phyloP scores from a whole-genome alignment of 768 basidiomycete genomes.

The Xerocomellus dryophilus region DNA sequence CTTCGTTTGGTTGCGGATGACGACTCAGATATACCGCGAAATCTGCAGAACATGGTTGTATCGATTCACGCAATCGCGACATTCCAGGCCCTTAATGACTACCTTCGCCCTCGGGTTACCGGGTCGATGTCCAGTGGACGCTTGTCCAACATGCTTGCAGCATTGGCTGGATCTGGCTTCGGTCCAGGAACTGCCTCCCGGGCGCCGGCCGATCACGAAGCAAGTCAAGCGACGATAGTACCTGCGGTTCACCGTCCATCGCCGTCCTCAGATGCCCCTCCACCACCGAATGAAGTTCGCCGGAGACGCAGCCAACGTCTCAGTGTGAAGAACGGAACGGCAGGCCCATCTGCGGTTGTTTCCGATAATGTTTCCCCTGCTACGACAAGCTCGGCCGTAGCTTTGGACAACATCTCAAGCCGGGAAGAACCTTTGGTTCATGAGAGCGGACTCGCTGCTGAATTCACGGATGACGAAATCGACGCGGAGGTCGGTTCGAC shows the following conservation, averaged over 20 bases:
- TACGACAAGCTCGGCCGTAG: constrained; percentile 26
- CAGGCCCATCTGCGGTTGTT: constrained; percentile 12
- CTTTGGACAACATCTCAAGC: constrained; percentile 26
- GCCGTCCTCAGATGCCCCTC: constrained; percentile 34
- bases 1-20: constrained; percentile 88
- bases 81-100: constrained; percentile 95
- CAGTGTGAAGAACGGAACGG: constrained; percentile 57
- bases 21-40: constrained; percentile 83
- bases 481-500: constrained; percentile 58
- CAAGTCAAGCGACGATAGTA: constrained; percentile 30
- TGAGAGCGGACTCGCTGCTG: constrained; percentile 64
- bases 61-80: constrained; percentile 99
- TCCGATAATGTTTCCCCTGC: constrained; percentile 15
- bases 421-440: constrained; percentile 53
- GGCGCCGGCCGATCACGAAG: constrained; percentile 34
- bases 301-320: constrained; percentile 83
- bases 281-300: constrained; percentile 42
- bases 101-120: constrained; percentile 85
- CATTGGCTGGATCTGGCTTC: constrained; percentile 76
- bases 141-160: constrained; percentile 87
- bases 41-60: constrained; percentile 85
- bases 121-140: constrained; percentile 63
- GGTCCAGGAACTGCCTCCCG: constrained; percentile 46
- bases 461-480: constrained; percentile 83
- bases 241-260: constrained; percentile 28